Base-by-base conservation (phyloP, 2,329 filamentous ascomycete species). In the Leptographium galeiforme region DNA sequence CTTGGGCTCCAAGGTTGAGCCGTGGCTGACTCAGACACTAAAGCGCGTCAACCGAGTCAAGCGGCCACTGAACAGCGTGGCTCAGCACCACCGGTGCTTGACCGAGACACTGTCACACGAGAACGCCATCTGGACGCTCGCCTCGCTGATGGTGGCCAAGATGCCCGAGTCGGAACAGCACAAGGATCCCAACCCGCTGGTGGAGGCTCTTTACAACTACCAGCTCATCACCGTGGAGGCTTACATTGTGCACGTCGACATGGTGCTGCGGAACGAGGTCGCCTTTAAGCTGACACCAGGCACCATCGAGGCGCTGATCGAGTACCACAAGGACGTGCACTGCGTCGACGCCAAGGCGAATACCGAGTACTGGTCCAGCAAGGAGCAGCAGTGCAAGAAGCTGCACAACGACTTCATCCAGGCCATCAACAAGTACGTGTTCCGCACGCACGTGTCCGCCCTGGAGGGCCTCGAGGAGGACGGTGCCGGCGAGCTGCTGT, bases 241-340 rank as follows among this genome's bases (percentile, higher is more conserved):
- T 51, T 98, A 98, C 68, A 91, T 97, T 62, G 93, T 98, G 57
- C 91, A 97, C 70, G 89, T 98, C 70, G 93, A 98, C 74, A 95
- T 97, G 89, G 91, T 98, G 56, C 82, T 94, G 63, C 86, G 90
- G 70, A 93, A 95, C 68, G 93, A 97, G 74, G 89, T 98, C 64
- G 93, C 90, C 61, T 97, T 90, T 79, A 98, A 98, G 79, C 79
- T 98, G 64, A 97, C 90, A 30, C 81, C 84, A 55, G 93, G 97
- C 67, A 89, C 90, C 57, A 98, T 98, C 71, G 89, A 95, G 64
- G 73, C 87, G 51, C 80, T 98, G 59, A 85, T 95, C 67, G 88
- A 95, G 67, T 95, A 95, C 70, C 93, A 98, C 79, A 90, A 93
- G 75, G 88, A 96, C 59, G 79, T 97, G 62, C 90, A 95, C 75